Evolutionary conservation across 1,284 basidiomycete genomes (phyloP), one percentile per base, ranked within the genome.

Genomic region (Malassezia pachydermatis): DNA sequence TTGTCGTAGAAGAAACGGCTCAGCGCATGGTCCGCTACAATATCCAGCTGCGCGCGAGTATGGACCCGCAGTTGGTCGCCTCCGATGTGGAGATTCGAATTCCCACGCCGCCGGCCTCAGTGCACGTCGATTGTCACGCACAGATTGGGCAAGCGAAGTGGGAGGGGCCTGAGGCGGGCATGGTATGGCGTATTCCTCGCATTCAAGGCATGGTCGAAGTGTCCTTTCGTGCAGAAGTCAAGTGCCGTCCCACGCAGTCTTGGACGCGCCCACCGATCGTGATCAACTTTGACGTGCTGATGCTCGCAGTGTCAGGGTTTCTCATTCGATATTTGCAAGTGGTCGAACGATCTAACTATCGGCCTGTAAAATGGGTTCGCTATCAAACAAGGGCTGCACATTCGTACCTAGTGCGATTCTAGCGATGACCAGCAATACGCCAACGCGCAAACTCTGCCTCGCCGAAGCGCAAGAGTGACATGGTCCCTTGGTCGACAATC

Each of bases 191-290:
- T 72, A 83, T 99, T 39, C 83, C 88, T 1, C 78, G 88, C 48
- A 78, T 99, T 58, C 89, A 95, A 74, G 94, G 94, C 37, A 84
- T 84, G 14, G 82, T 87, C 58, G 92, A 98, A 74, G 80, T 82
- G 58, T 87, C 86, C 0, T 80, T 98, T 48, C 81, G 81, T 1
- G 92, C 83, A 0, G 81, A 84, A 17, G 90, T 88, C 3, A 81
- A 81, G 51, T 92, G 86, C 17, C 95, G 90, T 0, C 80, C 81
- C 50, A 40, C 55, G 3, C 89, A 95, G 78, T 82, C 89, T 2
- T 98, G 94, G 94, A 88, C 88, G 9, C 78, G 92, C 41, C 92
- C 94, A 9, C 94, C 94, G 5, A 96, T 98, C 65, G 87, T 94
- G 63, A 81, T 98, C 53, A 90, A 98, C 74, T 98, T 99, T 75